These are phyloP conservation scores for Rutstroemia sp. DNA, from an alignment of 2,329 filamentous ascomycete species.

Conservation along the genomic window DNA sequence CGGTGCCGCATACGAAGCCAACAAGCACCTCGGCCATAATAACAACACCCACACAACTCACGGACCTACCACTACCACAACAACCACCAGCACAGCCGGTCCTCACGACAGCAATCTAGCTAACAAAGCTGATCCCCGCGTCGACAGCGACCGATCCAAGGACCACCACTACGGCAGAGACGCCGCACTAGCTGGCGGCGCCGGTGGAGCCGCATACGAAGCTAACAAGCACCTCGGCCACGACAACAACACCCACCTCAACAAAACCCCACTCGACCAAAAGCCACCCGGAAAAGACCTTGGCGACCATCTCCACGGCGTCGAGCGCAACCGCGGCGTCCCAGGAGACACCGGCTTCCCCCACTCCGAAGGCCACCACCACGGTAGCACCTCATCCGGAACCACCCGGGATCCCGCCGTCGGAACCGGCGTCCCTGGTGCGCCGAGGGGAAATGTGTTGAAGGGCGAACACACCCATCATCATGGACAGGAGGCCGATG, in stretches of 20 bases:
- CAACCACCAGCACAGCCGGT: constrained; percentile 19
- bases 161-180: constrained; percentile 15
- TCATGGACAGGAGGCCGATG: not conserved
- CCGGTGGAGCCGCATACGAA: constrained; percentile 13
- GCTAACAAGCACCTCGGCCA: constrained; percentile 10
- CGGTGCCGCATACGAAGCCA: not conserved
- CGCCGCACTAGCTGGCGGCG: constrained; percentile 9
- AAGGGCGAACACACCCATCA: not conserved
- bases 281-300: constrained; percentile 3
- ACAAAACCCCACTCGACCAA: constrained; percentile 2
- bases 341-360: constrained; percentile 6
- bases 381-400: not conserved
- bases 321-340: constrained; percentile 15
- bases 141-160: constrained; percentile 22
- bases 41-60: not conserved
- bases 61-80: not conserved
- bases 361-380: not conserved
- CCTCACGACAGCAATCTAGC: constrained; percentile 28
- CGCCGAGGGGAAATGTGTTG: constrained; percentile 2
- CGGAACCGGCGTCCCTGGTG: constrained; percentile 3
- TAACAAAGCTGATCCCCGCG: constrained; percentile 35
- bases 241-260: constrained; percentile 1
- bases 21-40: not conserved
- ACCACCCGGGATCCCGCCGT: not conserved
- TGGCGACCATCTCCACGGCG: constrained; percentile 16